Evolutionary conservation across 1,284 basidiomycete species (phyloP).

Genomic region (Xanthoconium separans): DNA sequence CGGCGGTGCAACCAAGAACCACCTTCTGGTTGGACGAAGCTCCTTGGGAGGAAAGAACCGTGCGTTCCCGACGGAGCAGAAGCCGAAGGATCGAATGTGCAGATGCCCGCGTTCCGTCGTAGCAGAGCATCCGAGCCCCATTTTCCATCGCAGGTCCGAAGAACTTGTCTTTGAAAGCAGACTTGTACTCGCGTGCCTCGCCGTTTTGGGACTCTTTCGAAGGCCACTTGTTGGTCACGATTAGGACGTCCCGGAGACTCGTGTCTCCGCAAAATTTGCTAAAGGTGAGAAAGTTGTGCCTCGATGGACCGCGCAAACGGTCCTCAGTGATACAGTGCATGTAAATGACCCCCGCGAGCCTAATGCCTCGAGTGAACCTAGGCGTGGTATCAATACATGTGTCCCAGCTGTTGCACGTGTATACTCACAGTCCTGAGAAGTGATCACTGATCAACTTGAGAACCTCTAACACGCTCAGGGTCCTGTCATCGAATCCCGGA

Average conservation of each 20-base stretch:
- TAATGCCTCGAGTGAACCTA: constrained; percentile 35
- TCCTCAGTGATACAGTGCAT: constrained; percentile 49
- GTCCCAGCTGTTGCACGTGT: background rate
- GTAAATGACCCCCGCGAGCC: constrained; percentile 50
- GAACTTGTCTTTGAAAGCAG: constrained; percentile 33
- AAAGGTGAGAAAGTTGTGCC: constrained; percentile 46
- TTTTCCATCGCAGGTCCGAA: constrained; percentile 36
- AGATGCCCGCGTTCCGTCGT: constrained; percentile 33
- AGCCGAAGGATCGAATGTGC: constrained; percentile 33
- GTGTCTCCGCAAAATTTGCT: constrained; percentile 47
- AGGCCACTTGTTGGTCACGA: constrained; percentile 46
- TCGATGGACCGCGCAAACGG: constrained; percentile 43
- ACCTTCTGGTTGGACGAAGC: constrained; percentile 33
- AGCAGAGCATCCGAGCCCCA: constrained; percentile 37
- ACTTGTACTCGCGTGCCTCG: constrained; percentile 26
- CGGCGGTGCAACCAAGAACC: constrained; percentile 28
- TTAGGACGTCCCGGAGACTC: constrained; percentile 43
- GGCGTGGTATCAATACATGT: background rate
- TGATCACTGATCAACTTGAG: constrained; percentile 31
- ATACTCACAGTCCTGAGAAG: constrained; percentile 27
- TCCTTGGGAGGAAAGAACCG: constrained; percentile 29
- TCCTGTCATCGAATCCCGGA: constrained; percentile 37
- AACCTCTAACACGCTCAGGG: constrained; percentile 31
- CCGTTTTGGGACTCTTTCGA: constrained; percentile 27
- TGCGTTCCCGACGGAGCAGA: constrained; percentile 28